Base-by-base conservation (phyloP, 164 flowering plant genomes). In the Vitis amurensis region DNA sequence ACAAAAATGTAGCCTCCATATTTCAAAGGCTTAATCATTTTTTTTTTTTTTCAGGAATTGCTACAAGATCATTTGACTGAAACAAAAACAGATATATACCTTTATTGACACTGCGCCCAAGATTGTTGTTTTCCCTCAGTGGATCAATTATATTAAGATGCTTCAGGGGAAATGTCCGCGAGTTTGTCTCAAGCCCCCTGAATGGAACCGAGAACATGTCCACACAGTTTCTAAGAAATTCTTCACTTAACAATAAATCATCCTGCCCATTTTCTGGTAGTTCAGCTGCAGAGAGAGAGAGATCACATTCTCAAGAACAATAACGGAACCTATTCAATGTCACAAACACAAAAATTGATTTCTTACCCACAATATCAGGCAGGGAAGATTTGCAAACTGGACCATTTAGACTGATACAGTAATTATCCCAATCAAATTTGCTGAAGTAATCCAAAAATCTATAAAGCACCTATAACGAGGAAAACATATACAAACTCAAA, bases 51-150 rank as follows among this genome's bases (percentile, higher is more conserved):
- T 29, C 11, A 29, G 11, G 19, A 8, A 29, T 27, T 19, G 11
- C 37, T 27, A 60, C 48, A 61, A 61, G 64, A 2, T 23, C 13
- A 59, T 59, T 59, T 23, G 1, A 55, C 7, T 4, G 11, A 31
- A 55, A 70, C 47, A 59, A 8, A 65, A 70, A 50, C 29, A 31
- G 56, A 30, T 29, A 11, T 76, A 71, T 73, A 93, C 98, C 97
- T 85, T 73, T 85, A 77, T 78, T 84, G n/a, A 93, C 92, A 84
- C 98, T 92, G 55, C 97, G 94, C 12, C 97, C 97, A 52, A 92
- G 91, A 75, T 94, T 92, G 79, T 92, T 94, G 64, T 86, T 88
- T 50, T 83, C 92, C 74, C 79, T 94, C 64, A 94, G 76, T 2
- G 94, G 96, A 82, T 94, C 98, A 69, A 91, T 58, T 47, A 85